phyloP scores from a whole-genome alignment of 345 rosid genomes.

The Syzygium grande region DNA sequence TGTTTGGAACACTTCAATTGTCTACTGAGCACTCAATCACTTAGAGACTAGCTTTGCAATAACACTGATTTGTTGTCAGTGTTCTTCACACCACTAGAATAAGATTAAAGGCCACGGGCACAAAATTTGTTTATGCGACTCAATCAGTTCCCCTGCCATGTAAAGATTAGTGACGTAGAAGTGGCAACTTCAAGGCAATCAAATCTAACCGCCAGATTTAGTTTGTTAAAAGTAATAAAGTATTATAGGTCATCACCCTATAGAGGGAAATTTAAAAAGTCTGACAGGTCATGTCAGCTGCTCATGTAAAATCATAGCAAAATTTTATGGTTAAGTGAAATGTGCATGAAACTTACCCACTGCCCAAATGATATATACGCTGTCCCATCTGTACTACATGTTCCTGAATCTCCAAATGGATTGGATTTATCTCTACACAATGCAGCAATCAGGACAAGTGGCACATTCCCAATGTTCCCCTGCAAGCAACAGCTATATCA shows the following conservation, averaged over 20 bases:
- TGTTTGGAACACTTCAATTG: background rate
- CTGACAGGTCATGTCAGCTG: background rate
- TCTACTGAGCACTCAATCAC: background rate
- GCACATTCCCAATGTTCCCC: slow-evolving; percentile 98
- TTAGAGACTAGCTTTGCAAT: background rate
- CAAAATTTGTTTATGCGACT: background rate
- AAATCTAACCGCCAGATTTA: background rate
- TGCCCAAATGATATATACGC: slow-evolving; percentile 99
- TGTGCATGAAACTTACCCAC: slow-evolving; percentile 47
- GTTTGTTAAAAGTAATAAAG: background rate
- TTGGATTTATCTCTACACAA: slow-evolving; percentile 74
- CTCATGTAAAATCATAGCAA: background rate
- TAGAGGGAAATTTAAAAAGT: background rate
- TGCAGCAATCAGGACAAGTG: slow-evolving; percentile 92
- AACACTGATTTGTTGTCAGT: background rate
- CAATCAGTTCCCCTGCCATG: background rate
- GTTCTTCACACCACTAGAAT: background rate
- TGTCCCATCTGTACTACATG: slow-evolving; percentile 79
- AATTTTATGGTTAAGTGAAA: background rate
- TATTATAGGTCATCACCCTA: background rate
- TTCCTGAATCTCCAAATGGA: slow-evolving; percentile 84
- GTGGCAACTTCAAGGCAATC: background rate
- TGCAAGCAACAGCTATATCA: slow-evolving; percentile 21
- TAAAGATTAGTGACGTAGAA: background rate
- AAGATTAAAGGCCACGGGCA: background rate